phyloP scores from a whole-genome alignment of 2,329 filamentous ascomycete genomes.

The Trichoderma brevicompactum region DNA sequence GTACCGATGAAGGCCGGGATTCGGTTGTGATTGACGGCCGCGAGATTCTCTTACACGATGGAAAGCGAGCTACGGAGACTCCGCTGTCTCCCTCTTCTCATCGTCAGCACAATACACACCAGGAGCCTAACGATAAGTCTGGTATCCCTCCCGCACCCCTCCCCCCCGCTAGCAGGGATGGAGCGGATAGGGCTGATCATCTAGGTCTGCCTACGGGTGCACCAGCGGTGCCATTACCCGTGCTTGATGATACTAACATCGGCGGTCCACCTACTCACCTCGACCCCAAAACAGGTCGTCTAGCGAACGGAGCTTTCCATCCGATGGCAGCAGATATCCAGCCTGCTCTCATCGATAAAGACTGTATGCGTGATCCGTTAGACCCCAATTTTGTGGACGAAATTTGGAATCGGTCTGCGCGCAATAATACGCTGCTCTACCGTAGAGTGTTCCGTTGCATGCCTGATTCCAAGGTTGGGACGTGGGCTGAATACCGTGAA shows the following conservation, averaged over 20 bases:
- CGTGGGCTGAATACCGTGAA: slow-evolving; percentile 91
- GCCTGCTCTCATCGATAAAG: slow-evolving; percentile 74
- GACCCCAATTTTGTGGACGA: slow-evolving; percentile 82
- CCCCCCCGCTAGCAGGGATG: slow-evolving; percentile 60
- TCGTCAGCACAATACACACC: slow-evolving; percentile 40
- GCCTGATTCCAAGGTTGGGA: slow-evolving; percentile 92
- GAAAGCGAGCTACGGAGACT: slow-evolving; percentile 59
- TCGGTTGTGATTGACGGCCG: slow-evolving; percentile 68
- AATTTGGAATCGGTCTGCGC: slow-evolving; percentile 83
- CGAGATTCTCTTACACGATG: slow-evolving; percentile 71
- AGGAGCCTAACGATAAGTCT: slow-evolving; percentile 39
- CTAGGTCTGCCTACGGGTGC: slow-evolving; percentile 68
- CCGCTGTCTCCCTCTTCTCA: slow-evolving; percentile 11
- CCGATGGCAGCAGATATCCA: slow-evolving; percentile 69
- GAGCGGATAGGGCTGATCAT: slow-evolving; percentile 56
- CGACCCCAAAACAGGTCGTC: slow-evolving; percentile 56
- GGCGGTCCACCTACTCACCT: slow-evolving; percentile 69
- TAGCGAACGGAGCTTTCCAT: slow-evolving; percentile 51
- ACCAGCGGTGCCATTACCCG: slow-evolving; percentile 73
- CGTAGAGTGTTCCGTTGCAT: slow-evolving; percentile 94
- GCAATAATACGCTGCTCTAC: slow-evolving; percentile 95
- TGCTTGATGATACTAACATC: slow-evolving; percentile 79
- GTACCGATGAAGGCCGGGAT: slow-evolving; percentile 68
- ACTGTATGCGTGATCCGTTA: slow-evolving; percentile 94
- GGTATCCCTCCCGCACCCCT: slow-evolving; percentile 60